Evolutionary conservation across 148 eudicot species (phyloP).

Genomic region (Vaccinium darrowii): DNA sequence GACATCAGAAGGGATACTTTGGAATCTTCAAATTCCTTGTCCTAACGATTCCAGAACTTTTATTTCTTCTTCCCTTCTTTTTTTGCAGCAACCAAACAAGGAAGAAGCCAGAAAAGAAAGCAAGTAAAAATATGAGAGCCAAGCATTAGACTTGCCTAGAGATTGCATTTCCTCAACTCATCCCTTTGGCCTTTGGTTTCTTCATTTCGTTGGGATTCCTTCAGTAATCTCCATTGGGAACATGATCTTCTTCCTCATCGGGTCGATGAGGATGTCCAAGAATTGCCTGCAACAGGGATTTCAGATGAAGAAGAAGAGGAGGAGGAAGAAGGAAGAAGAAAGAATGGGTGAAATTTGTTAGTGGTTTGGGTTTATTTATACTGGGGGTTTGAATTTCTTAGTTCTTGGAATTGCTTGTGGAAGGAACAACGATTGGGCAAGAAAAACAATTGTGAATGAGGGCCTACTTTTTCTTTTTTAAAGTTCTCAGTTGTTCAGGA

Average conservation of each 20-base stretch:
- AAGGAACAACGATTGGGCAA: neutral
- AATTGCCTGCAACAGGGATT: neutral
- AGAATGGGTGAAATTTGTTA: neutral
- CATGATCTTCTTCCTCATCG: neutral
- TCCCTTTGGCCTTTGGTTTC: conserved; percentile 4
- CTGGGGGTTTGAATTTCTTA: neutral
- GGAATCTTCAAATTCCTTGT: neutral
- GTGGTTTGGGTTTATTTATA: conserved; percentile 3
- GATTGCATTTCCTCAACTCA: conserved; percentile 2
- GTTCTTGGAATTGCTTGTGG: neutral
- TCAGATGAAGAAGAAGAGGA: neutral
- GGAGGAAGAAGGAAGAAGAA: neutral
- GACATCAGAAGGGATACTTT: neutral
- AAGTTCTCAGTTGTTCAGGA: neutral
- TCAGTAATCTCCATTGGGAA: neutral
- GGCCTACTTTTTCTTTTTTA: neutral
- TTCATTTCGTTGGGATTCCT: neutral
- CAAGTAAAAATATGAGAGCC: neutral
- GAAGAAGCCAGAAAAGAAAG: neutral
- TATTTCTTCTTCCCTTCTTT: neutral
- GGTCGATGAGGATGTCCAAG: neutral
- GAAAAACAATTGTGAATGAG: neutral
- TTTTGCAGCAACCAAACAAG: neutral
- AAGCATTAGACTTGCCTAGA: conserved; percentile 14
- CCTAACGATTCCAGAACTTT: neutral